Percentiles rank a stretch among this genome's conserved stretches.
Evolutionary conservation across 2,329 filamentous ascomycete species (phyloP).

Genomic region (Talaromyces sp.): DNA sequence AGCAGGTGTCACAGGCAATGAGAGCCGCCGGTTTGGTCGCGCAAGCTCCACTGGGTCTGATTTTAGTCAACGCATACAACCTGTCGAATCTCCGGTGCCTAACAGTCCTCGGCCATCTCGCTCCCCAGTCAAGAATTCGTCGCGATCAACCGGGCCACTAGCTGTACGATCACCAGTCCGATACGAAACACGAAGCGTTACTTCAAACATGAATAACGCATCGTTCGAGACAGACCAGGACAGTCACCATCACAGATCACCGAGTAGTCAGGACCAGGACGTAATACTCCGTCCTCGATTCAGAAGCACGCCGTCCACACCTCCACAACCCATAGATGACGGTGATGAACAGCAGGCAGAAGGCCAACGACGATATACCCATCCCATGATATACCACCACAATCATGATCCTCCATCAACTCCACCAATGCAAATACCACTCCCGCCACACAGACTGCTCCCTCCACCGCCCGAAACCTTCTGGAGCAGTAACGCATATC

Average conservation of each 20-base stretch:
- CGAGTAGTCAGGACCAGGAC: constrained; percentile 28
- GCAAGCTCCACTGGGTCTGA: constrained; percentile 32
- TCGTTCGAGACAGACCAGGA: not conserved
- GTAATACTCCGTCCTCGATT: constrained; percentile 33
- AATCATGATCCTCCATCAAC: constrained; percentile 8
- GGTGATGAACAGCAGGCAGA: constrained; percentile 18
- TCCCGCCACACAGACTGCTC: constrained; percentile 11
- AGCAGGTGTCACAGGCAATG: constrained; percentile 55
- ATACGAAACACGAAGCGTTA: constrained; percentile 16
- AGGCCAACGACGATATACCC: constrained; percentile 22
- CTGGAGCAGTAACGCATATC: constrained; percentile 17
- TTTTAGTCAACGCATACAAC: constrained; percentile 36
- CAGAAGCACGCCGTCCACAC: constrained; percentile 23
- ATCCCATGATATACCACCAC: constrained; percentile 28
- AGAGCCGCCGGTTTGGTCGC: constrained; percentile 41
- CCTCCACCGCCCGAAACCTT: constrained; percentile 8
- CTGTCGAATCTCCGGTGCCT: constrained; percentile 36
- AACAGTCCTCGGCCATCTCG: constrained; percentile 27
- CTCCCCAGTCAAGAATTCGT: constrained; percentile 21
- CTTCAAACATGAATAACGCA: not conserved
- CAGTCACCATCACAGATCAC: constrained; percentile 16
- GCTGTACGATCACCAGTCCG: constrained; percentile 11
- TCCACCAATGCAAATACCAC: not conserved
- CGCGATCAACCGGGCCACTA: constrained; percentile 6
- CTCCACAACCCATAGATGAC: constrained; percentile 24